phyloP scores from a whole-genome alignment of 1,139 yeast species.

The Diutina mesorugosa region DNA sequence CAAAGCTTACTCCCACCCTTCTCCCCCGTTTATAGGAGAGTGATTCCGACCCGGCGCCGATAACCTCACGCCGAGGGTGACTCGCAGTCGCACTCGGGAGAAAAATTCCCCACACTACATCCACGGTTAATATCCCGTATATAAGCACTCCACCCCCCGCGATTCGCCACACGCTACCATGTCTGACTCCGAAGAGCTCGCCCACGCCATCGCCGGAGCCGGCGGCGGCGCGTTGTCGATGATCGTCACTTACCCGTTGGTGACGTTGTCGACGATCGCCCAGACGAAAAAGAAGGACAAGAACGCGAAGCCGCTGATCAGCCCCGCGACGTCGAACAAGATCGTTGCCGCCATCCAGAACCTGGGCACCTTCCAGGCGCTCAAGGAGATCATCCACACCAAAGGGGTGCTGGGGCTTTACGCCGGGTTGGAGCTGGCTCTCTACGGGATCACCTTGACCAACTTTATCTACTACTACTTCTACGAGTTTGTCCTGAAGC shows the following conservation, averaged over 20 bases:
- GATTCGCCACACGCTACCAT: constrained; percentile 6
- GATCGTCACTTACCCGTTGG: constrained; percentile 77
- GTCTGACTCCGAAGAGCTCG: constrained; percentile 39
- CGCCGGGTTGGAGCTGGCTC: constrained; percentile 79
- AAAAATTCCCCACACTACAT: not conserved
- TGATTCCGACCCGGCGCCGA: not conserved
- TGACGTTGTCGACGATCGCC: constrained; percentile 72
- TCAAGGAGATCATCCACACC: constrained; percentile 36
- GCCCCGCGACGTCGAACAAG: constrained; percentile 9
- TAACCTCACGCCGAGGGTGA: not conserved
- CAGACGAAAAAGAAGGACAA: constrained; percentile 45
- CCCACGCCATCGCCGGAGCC: constrained; percentile 89
- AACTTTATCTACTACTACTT: constrained; percentile 86
- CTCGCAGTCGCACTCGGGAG: not conserved
- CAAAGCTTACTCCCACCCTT: too few relatives aligned
- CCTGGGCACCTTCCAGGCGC: constrained; percentile 19
- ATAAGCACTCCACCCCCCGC: not conserved
- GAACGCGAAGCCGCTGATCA: constrained; percentile 8
- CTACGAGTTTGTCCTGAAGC: constrained; percentile 58
- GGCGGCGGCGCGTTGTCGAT: constrained; percentile 85
- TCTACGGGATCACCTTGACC: constrained; percentile 75
- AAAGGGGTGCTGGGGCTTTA: constrained; percentile 69
- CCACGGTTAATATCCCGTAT: constrained; percentile 1
- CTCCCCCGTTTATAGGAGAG: not conserved
- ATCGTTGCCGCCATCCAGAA: constrained; percentile 11